Conservation (phyloP, 202 grass and related monocot genomes). For the Setaria italica region DNA sequence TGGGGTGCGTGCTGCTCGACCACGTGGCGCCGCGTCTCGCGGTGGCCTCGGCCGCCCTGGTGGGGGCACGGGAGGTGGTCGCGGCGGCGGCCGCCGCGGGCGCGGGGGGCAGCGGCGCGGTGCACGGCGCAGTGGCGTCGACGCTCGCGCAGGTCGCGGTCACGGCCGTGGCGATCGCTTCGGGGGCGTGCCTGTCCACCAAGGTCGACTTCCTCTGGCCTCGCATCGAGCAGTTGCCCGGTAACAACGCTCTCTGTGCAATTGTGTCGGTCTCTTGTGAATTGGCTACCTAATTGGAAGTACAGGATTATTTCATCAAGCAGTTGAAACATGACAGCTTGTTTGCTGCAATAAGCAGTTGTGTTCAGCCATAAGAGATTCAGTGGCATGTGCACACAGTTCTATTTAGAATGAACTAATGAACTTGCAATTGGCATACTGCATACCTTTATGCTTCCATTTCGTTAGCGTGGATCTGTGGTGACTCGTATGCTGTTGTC, state of each 20-base stretch:
- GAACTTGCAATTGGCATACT: not conserved
- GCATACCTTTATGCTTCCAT: slow-evolving; percentile 15
- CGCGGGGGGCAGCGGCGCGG: slow-evolving; percentile 53
- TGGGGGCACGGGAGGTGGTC: slow-evolving; percentile 77
- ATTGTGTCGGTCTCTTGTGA: not conserved
- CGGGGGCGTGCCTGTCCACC: slow-evolving; percentile 92
- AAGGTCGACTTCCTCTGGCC: slow-evolving; percentile 99
- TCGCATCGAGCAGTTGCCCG: slow-evolving; percentile 82
- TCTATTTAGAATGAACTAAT: not conserved
- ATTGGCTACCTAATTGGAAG: not conserved
- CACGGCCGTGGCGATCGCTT: slow-evolving; percentile 96
- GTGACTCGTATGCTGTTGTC: slow-evolving; percentile 14
- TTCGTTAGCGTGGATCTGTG: not conserved
- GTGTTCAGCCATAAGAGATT: not conserved
- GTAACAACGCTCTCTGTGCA: slow-evolving; percentile 38
- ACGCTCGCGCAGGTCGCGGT: slow-evolving; percentile 89
- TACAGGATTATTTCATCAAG: not conserved
- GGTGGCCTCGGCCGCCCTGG: slow-evolving; percentile 63
- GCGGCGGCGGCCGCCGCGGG: slow-evolving; percentile 68
- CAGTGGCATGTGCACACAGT: not conserved
- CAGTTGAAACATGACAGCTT: not conserved
- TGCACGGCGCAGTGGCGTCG: slow-evolving; percentile 86
- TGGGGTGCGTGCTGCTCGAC: slow-evolving; percentile 74
- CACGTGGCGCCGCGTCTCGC: slow-evolving; percentile 64
- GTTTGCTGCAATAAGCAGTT: not conserved